Percentiles rank a stretch among this genome's conserved stretches.
These are phyloP conservation scores for Acanthamoeba triangularis DNA, from an alignment of 208 protist genomes.

Conservation along the genomic window DNA sequence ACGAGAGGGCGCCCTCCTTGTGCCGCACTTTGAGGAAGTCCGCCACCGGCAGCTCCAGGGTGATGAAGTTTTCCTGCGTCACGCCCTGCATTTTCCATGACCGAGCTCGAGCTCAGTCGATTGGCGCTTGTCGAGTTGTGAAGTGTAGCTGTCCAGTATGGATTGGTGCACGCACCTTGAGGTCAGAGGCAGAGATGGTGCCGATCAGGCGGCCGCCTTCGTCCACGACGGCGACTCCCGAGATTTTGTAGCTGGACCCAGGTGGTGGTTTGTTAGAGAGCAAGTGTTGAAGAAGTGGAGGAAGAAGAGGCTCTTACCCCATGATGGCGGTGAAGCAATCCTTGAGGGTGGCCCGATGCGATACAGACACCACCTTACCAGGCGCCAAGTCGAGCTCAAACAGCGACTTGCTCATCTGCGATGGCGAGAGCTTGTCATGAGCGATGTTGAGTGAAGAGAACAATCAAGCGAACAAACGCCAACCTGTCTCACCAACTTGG, in stretches of 20 bases:
- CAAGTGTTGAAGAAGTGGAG: neutral
- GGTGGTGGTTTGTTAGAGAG: neutral
- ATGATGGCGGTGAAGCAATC: constrained; percentile 52
- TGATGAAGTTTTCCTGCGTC: constrained; percentile 30
- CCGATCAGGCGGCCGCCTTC: neutral
- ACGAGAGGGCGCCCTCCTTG: constrained; percentile 45
- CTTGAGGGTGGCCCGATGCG: constrained; percentile 37
- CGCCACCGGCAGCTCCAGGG: neutral
- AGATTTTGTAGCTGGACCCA: constrained; percentile 5
- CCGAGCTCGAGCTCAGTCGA: neutral
- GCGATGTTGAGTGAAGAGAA: too few relatives aligned
- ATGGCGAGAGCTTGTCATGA: neutral
- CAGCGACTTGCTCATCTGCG: neutral
- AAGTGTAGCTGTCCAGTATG: neutral
- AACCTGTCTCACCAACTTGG: neutral
- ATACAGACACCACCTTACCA: constrained; percentile 12
- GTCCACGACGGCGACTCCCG: constrained; percentile 26
- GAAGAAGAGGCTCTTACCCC: neutral
- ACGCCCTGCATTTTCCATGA: neutral
- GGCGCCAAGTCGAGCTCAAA: constrained; percentile 2
- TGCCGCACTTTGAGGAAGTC: neutral
- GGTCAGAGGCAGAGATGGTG: constrained; percentile 40
- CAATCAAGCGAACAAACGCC: too few relatives aligned
- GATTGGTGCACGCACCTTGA: neutral
- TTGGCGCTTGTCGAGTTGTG: neutral